These are phyloP conservation scores for Musa troglodytarum DNA, from an alignment of 176 grass and related monocot genomes.

Conservation along the genomic window DNA sequence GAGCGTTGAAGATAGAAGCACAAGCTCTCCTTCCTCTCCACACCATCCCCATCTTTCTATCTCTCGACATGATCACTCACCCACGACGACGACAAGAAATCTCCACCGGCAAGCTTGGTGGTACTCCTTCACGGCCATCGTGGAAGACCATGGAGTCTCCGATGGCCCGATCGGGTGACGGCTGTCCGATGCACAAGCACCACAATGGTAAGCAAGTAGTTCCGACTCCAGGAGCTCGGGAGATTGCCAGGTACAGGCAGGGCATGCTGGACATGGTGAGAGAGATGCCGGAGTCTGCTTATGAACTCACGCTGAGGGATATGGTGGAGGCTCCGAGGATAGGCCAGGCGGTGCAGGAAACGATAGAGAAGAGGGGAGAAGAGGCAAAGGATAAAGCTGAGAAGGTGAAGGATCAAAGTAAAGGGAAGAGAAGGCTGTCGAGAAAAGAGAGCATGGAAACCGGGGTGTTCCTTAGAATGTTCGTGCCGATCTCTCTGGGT, in stretches of 20 bases:
- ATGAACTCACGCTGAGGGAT: conserved; percentile 86
- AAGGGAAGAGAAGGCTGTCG: neutral
- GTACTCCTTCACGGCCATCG: conserved; percentile 34
- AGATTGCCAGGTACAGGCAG: conserved; percentile 58
- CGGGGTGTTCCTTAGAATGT: conserved; percentile 50
- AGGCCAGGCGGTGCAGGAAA: neutral
- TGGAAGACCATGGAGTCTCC: conserved; percentile 16
- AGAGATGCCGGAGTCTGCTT: conserved; percentile 44
- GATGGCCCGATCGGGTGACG: neutral
- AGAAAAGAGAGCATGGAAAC: conserved; percentile 40
- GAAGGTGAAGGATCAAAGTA: neutral
- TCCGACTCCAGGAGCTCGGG: conserved; percentile 28
- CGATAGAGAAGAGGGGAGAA: conserved; percentile 1
- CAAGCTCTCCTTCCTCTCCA: too few relatives aligned
- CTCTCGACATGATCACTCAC: too few relatives aligned
- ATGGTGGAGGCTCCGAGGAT: conserved; percentile 44
- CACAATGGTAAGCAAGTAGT: neutral
- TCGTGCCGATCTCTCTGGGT: conserved; percentile 38
- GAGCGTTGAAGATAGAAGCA: too few relatives aligned
- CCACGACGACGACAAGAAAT: too few relatives aligned
- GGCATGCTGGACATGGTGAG: conserved; percentile 78
- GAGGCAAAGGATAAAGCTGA: neutral
- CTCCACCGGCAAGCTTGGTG: neutral
- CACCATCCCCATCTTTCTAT: too few relatives aligned
- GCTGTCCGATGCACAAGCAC: conserved; percentile 9